A percentile compares a stretch with the other conserved stretches of the same genome.
These are phyloP conservation scores for Ricinus communis DNA, from an alignment of 345 rosid species.

Conservation along the genomic window DNA sequence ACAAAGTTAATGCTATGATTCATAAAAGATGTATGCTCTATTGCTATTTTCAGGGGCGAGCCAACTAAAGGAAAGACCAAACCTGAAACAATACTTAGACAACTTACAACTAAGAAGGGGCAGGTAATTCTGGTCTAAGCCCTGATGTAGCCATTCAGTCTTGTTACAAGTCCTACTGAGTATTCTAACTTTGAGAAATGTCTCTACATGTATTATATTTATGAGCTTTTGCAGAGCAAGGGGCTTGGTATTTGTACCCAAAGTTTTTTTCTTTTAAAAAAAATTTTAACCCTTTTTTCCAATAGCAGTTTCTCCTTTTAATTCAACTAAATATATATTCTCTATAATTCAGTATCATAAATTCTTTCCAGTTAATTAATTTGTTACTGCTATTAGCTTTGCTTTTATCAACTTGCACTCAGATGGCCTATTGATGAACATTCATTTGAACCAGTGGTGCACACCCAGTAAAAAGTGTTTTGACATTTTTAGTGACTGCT, in stretches of 20 bases:
- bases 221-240: neutral
- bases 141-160: too few relatives aligned
- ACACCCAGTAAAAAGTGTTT: neutral
- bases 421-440: neutral
- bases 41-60: constrained; percentile 68
- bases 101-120: constrained; percentile 94
- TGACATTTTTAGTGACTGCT: constrained; percentile 6
- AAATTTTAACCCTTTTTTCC: neutral
- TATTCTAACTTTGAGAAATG: neutral
- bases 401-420: too few relatives aligned
- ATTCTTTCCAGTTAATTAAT: neutral
- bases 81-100: constrained; percentile 78
- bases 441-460: neutral
- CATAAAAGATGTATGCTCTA: constrained; percentile 10
- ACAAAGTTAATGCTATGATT: neutral
- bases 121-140: constrained; percentile 50
- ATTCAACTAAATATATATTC: neutral
- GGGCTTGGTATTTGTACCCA: neutral
- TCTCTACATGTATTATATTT: neutral
- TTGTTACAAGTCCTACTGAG: too few relatives aligned
- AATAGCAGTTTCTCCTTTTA: neutral
- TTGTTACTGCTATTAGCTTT: neutral
- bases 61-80: constrained; percentile 86
- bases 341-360: neutral
- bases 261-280: neutral